Base-by-base conservation (phyloP, 176 grass and related monocot genomes). In the Bothriochloa decipiens region DNA sequence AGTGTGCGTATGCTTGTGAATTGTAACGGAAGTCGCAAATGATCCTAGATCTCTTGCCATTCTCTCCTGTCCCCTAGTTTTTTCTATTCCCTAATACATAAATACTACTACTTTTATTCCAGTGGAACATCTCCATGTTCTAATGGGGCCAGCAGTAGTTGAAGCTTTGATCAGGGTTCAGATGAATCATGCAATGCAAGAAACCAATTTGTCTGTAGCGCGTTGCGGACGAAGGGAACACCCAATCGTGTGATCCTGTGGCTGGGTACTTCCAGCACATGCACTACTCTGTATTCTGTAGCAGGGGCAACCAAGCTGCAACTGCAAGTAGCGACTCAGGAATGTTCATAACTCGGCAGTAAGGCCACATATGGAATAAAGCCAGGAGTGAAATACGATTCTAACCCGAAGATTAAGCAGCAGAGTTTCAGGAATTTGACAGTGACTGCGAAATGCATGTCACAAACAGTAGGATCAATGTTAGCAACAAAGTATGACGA, bases 61-160 rank as follows among this genome's bases (percentile, higher is more conserved):
- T 62, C 82, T 53, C 42, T 12, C 46, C 7, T 79, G 86, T 45
- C 86, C 53, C 18, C 53, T 78, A 10, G 8, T 20, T 3, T 8
- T 29, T 26, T 77, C n/a, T 41, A 41, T 41, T 40, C 8, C 53
- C 66, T 20, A 68, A 20, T 2, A 12, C 4, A 20, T 5, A 46
- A 8, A 11, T 32, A 32, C 1, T 32, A 32, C 61, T 18, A n/a
- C 50, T 55, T 72, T 70, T 76, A 35, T 39, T 75, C 47, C 28
- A 40, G 5, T 3, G 69, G 61, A 45, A 77, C 88, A 85, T 42
- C 77, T 40, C 71, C 88, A 86, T 76, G 83, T 89, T 86, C 72
- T 39, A 62, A 81, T 77, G 83, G 88, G 88, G 41, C 72, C 88
- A 22, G 78, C 78, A 50, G 32, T 65, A 53, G 88, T 77, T 77